These are phyloP conservation scores for Exophiala bonariae DNA, from an alignment of 2,329 filamentous ascomycete species.

Conservation along the genomic window DNA sequence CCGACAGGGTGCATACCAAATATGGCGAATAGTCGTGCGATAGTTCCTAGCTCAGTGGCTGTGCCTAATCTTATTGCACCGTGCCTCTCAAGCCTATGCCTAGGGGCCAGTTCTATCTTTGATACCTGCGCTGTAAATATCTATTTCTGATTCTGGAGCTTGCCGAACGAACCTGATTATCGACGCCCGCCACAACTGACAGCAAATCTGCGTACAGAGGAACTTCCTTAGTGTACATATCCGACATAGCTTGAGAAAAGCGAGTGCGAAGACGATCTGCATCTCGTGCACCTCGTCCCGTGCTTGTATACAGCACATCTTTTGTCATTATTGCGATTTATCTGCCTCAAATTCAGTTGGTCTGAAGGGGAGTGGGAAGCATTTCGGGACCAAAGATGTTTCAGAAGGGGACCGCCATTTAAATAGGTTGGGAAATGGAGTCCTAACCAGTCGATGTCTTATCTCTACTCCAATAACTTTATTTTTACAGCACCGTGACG, in stretches of 20 bases:
- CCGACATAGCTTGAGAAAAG: slow-evolving; percentile 35
- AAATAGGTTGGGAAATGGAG: no score
- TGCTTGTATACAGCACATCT: no score
- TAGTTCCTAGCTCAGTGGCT: slow-evolving; percentile 42
- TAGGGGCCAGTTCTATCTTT: background rate
- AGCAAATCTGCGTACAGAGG: slow-evolving; percentile 35
- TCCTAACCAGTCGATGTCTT: no score
- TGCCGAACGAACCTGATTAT: slow-evolving; percentile 16
- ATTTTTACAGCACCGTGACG: no score
- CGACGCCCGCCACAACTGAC: slow-evolving; percentile 31
- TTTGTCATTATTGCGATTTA: no score
- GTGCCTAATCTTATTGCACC: slow-evolving; percentile 54
- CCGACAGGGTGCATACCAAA: slow-evolving; percentile 53
- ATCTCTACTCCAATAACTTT: no score
- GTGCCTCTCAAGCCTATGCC: slow-evolving; percentile 39
- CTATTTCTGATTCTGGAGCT: background rate
- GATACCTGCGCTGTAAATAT: background rate
- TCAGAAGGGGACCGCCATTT: no score
- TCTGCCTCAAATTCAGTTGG: no score
- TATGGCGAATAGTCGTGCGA: slow-evolving; percentile 47
- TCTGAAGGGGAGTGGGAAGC: no score
- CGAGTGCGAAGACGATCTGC: slow-evolving; percentile 30
- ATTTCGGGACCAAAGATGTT: no score
- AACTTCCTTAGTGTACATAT: slow-evolving; percentile 36
- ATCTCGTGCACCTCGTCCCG: slow-evolving; percentile 18